phyloP scores from a whole-genome alignment of 2,329 filamentous ascomycete species.

The Zymoseptoria pseudotritici region DNA sequence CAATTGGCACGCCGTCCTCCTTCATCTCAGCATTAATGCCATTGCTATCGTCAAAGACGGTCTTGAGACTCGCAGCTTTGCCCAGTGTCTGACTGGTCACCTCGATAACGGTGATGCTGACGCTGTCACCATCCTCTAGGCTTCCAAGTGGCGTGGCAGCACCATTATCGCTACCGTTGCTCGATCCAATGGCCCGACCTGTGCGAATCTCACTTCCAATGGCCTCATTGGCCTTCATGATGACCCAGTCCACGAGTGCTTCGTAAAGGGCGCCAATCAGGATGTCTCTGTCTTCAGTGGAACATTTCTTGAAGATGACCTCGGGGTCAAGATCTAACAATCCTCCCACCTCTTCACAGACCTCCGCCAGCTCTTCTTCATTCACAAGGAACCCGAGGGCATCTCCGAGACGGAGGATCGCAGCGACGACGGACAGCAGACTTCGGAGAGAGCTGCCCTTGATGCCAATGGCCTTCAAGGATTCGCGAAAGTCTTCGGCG shows the following conservation, averaged over 20 bases:
- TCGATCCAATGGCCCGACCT: constrained; percentile 59
- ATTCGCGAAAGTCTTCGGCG: constrained; percentile 83
- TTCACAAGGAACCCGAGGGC: constrained; percentile 79
- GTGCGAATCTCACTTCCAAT: constrained; percentile 69
- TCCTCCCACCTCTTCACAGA: constrained; percentile 83
- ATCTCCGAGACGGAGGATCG: constrained; percentile 84
- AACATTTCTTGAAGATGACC: constrained; percentile 67
- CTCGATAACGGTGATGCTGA: constrained; percentile 82
- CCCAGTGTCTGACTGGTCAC: constrained; percentile 72
- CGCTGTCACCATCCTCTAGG: constrained; percentile 66
- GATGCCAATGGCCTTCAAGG: constrained; percentile 86
- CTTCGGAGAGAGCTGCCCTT: constrained; percentile 76
- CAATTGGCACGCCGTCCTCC: constrained; percentile 78
- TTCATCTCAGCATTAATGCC: constrained; percentile 98
- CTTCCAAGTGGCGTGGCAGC: constrained; percentile 58
- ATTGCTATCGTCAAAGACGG: constrained; percentile 83
- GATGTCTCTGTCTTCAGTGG: constrained; percentile 74
- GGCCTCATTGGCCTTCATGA: constrained; percentile 77
- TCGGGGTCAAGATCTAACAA: constrained; percentile 83
- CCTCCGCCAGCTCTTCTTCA: constrained; percentile 72
- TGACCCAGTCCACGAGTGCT: constrained; percentile 88
- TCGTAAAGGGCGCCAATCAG: constrained; percentile 87
- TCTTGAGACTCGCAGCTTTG: constrained; percentile 81
- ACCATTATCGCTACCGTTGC: constrained; percentile 54
- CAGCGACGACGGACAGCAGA: constrained; percentile 78